Conservation (phyloP, 345 rosid species). For the Euphorbia lathyris region DNA sequence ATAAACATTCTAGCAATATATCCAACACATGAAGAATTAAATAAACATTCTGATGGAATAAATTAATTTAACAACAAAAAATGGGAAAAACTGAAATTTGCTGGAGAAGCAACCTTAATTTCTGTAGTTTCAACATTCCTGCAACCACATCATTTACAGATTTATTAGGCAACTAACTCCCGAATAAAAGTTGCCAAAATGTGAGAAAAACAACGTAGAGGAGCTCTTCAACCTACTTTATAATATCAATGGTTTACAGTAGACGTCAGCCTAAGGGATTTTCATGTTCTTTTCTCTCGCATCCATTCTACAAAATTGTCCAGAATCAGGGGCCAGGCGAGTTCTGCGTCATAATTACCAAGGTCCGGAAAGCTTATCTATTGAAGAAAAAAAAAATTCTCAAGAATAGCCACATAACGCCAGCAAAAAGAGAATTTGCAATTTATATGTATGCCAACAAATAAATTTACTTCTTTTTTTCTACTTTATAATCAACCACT, state of each 20-base stretch:
- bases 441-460: background rate
- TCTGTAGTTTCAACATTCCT: constrained; percentile 32
- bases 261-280: constrained; percentile 28
- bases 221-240: constrained; percentile 31
- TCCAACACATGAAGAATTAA: constrained; percentile 5
- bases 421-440: background rate
- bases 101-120: constrained; percentile 13
- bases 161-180: background rate
- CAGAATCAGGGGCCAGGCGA: constrained; percentile 96
- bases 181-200: background rate
- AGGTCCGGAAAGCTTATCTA: constrained; percentile 95
- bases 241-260: constrained; percentile 43
- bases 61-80: constrained; percentile 8
- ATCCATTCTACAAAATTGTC: constrained; percentile 99
- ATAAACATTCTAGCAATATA: background rate
- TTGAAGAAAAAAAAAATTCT: constrained; percentile 17
- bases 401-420: background rate
- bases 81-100: background rate
- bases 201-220: background rate
- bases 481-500: background rate
- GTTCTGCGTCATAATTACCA: constrained; percentile 72
- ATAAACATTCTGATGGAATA: background rate
- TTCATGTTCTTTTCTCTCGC: constrained; percentile 61
- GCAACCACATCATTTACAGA: constrained; percentile 25
- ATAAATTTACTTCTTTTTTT: background rate